Evolutionary conservation across 805 yeast genomes (phyloP).

Genomic region (Allodekkera sacchari): DNA sequence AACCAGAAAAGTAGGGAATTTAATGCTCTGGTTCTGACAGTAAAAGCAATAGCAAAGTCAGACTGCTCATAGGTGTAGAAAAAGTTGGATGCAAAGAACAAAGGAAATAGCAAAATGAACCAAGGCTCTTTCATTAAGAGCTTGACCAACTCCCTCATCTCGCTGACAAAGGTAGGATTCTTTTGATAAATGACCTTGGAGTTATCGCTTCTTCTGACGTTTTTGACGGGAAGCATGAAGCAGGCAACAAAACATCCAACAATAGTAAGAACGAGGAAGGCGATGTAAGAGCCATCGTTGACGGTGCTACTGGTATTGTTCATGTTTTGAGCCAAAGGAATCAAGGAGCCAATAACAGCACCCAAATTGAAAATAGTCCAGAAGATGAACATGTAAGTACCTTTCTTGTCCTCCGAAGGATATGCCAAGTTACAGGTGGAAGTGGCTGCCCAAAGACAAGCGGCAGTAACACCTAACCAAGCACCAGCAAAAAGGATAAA

Average conservation of each 20-base stretch:
- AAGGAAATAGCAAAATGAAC: constrained; percentile 46
- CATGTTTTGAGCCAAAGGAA: constrained; percentile 49
- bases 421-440: constrained; percentile 51
- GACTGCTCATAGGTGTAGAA: constrained; percentile 60
- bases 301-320: constrained; percentile 25
- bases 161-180: constrained; percentile 35
- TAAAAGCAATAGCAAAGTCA: constrained; percentile 49
- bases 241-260: constrained; percentile 37
- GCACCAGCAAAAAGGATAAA: constrained; percentile 46
- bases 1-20: constrained; percentile 56
- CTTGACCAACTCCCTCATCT: constrained; percentile 26
- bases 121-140: constrained; percentile 15
- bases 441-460: constrained; percentile 52
- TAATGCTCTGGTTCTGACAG: constrained; percentile 51
- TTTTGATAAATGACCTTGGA: constrained; percentile 36
- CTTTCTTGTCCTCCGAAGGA: constrained; percentile 46
- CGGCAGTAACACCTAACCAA: constrained; percentile 47
- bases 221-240: constrained; percentile 38
- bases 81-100: constrained; percentile 59
- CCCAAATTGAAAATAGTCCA: constrained; percentile 59
- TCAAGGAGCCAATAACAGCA: constrained; percentile 49
- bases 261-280: constrained; percentile 44
- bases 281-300: constrained; percentile 44
- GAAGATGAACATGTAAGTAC: constrained; percentile 43
- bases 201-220: constrained; percentile 43